phyloP scores from a whole-genome alignment of 2,329 filamentous ascomycete species.

The Trichoderma atroviride region DNA sequence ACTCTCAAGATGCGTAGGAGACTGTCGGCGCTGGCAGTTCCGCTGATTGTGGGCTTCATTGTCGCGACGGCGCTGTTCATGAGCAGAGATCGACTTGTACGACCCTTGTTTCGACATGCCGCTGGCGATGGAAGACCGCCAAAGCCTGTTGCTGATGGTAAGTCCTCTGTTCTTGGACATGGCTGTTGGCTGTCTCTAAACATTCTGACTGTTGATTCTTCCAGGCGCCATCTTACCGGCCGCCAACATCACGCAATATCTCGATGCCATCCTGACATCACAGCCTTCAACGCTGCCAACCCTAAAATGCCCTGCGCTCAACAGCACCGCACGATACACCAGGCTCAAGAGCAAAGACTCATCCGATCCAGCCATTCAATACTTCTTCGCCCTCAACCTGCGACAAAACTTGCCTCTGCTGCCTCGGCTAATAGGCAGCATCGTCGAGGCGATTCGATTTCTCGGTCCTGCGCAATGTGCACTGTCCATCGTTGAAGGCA shows the following conservation, averaged over 20 bases:
- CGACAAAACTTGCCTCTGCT: conserved; percentile 48
- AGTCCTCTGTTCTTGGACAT: neutral
- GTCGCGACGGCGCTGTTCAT: conserved; percentile 22
- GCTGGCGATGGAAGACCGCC: neutral
- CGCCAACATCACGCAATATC: conserved; percentile 30
- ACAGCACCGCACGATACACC: conserved; percentile 30
- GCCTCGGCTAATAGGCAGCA: conserved; percentile 49
- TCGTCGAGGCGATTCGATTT: conserved; percentile 52
- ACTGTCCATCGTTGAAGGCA: conserved; percentile 56
- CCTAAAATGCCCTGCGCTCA: conserved; percentile 33
- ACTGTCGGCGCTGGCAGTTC: conserved; percentile 17
- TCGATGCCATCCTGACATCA: conserved; percentile 34
- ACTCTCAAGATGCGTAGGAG: conserved; percentile 13
- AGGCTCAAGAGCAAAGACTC: conserved; percentile 27
- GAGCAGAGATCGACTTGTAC: neutral
- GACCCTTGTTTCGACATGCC: neutral
- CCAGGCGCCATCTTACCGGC: conserved; percentile 20
- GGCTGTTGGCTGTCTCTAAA: neutral
- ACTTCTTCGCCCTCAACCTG: conserved; percentile 56
- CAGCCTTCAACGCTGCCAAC: conserved; percentile 29
- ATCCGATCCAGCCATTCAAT: conserved; percentile 32
- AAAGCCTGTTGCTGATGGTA: conserved; percentile 46
- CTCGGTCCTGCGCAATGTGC: conserved; percentile 53
- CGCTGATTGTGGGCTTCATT: conserved; percentile 18
- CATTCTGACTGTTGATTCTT: neutral